phyloP scores from a whole-genome alignment of 371 early-diverging fungal species.

The Nematocida sp. region DNA sequence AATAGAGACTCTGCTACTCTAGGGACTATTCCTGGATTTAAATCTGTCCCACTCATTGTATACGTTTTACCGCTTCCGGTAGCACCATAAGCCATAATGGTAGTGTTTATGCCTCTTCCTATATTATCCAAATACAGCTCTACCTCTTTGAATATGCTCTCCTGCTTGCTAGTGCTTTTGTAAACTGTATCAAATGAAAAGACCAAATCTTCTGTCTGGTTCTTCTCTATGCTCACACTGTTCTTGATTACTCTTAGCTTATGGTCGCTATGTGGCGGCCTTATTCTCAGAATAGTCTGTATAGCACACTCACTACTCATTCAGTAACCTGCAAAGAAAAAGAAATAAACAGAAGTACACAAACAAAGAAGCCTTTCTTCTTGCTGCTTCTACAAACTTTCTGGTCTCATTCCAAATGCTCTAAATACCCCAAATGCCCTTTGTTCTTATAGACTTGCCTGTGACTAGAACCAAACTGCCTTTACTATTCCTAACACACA shows the following conservation, averaged over 20 bases:
- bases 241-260: constrained; percentile 12
- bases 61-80: constrained; percentile 71
- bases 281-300: constrained; percentile 18
- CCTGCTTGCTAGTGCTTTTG: constrained; percentile 3
- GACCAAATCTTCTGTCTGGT: constrained; percentile 13
- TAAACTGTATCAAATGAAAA: constrained; percentile 25
- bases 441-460: too few species aligned
- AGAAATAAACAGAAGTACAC: constrained; percentile 11
- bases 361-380: background rate
- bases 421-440: too few species aligned
- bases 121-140: constrained; percentile 41
- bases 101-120: constrained; percentile 52
- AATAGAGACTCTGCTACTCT: constrained; percentile 60
- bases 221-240: constrained; percentile 13
- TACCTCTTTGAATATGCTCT: constrained; percentile 19
- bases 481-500: too few species aligned
- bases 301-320: constrained; percentile 4
- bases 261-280: constrained; percentile 18
- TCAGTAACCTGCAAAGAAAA: constrained; percentile 32
- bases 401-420: too few species aligned
- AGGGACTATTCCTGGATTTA: constrained; percentile 65
- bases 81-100: constrained; percentile 71
- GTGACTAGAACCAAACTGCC: too few species aligned
- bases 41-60: constrained; percentile 67
- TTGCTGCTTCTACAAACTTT: too few species aligned